phyloP scores from a whole-genome alignment of 2,329 filamentous ascomycete species.

The Trichoderma koningiopsis region DNA sequence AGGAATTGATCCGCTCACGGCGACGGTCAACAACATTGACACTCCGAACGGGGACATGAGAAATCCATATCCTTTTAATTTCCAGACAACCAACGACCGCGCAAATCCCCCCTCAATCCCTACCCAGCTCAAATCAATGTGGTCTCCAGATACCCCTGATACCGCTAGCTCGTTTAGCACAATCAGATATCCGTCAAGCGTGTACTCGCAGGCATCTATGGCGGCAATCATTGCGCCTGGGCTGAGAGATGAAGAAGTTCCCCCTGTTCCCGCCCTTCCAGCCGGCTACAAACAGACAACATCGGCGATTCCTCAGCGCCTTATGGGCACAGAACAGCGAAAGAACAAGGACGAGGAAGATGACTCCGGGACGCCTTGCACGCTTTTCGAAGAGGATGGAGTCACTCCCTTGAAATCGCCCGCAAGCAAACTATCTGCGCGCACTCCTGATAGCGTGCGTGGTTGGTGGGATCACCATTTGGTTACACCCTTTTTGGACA shows the following conservation, averaged over 20 bases:
- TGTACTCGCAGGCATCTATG: slow-evolving; percentile 61
- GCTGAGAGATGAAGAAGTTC: slow-evolving; percentile 43
- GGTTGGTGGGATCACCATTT: slow-evolving; percentile 79
- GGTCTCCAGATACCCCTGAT: slow-evolving; percentile 64
- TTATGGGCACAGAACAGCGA: slow-evolving; percentile 42
- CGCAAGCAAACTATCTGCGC: slow-evolving; percentile 41
- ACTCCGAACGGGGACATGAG: slow-evolving; percentile 7
- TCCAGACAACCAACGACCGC: slow-evolving; percentile 2
- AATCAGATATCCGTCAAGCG: slow-evolving; percentile 55
- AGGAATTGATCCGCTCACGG: slow-evolving; percentile 53
- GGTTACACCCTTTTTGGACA: slow-evolving; percentile 66
- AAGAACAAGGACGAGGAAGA: slow-evolving; percentile 47
- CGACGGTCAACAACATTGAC: slow-evolving; percentile 44
- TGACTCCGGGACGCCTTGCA: slow-evolving; percentile 60
- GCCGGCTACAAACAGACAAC: slow-evolving; percentile 42
- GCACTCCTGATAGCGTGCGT: slow-evolving; percentile 53
- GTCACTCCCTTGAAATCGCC: slow-evolving; percentile 44
- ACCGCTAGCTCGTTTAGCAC: slow-evolving; percentile 46
- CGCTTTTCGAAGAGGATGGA: slow-evolving; percentile 71
- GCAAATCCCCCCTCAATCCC: slow-evolving; percentile 30
- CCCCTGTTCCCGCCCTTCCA: slow-evolving; percentile 64
- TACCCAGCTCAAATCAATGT: slow-evolving; percentile 51
- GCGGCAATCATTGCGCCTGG: slow-evolving; percentile 32
- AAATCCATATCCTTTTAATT: slow-evolving; percentile 14
- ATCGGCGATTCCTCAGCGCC: slow-evolving; percentile 35